Evolutionary conservation across 73 alveolate species (phyloP).

Genomic region (Diophrys sp.): DNA sequence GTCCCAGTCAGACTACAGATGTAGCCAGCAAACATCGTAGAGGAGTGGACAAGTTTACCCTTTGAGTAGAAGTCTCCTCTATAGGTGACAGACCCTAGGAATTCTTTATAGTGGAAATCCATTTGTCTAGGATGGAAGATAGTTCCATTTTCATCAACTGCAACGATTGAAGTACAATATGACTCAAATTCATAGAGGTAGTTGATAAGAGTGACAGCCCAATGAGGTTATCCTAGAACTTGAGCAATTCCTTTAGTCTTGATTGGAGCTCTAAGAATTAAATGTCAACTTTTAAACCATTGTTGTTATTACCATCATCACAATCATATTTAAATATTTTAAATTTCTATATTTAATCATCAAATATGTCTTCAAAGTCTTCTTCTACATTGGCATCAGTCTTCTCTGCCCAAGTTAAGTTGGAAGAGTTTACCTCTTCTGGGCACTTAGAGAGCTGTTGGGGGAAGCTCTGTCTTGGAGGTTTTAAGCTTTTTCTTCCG

Average conservation of each 20-base stretch:
- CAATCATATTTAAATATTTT: too few relatives aligned
- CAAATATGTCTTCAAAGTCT: too few relatives aligned
- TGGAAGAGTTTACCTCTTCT: too few relatives aligned
- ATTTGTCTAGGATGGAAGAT: slow-evolving; percentile 46
- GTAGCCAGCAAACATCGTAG: slow-evolving; percentile 47
- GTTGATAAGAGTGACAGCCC: background rate
- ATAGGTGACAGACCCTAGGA: slow-evolving; percentile 9
- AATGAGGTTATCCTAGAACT: background rate
- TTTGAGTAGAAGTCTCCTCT: slow-evolving; percentile 14
- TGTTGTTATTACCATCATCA: too few relatives aligned
- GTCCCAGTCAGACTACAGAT: slow-evolving; percentile 37
- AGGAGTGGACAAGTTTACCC: slow-evolving; percentile 32
- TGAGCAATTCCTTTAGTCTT: background rate
- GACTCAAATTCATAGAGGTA: slow-evolving; percentile 26
- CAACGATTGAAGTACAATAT: slow-evolving; percentile 52
- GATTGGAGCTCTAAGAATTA: too few relatives aligned
- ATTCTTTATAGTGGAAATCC: slow-evolving; percentile 38
- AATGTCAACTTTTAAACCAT: too few relatives aligned
- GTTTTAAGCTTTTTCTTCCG: too few relatives aligned
- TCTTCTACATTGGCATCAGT: too few relatives aligned
- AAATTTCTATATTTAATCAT: too few relatives aligned
- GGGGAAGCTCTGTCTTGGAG: too few relatives aligned
- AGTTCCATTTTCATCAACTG: slow-evolving; percentile 29
- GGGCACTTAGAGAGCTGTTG: too few relatives aligned
- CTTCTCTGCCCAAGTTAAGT: too few relatives aligned